These are phyloP conservation scores for Alternaria atra DNA, from an alignment of 2,329 filamentous ascomycete genomes.

Conservation along the genomic window DNA sequence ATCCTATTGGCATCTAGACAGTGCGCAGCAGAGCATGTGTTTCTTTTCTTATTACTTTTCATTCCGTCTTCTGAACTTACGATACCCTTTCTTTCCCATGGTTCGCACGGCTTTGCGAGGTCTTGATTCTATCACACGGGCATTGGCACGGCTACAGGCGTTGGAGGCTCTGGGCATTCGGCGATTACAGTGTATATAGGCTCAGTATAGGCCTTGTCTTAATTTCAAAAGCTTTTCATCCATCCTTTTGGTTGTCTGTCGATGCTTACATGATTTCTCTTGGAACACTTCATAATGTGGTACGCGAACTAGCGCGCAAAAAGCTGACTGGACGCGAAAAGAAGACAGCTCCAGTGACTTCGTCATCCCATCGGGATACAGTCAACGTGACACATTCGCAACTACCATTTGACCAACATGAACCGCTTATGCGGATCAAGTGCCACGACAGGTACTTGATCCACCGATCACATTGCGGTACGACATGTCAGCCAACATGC, in stretches of 20 bases:
- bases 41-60: constrained; percentile 3
- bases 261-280: neutral
- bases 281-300: neutral
- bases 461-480: constrained; percentile 11
- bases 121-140: neutral
- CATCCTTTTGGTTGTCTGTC: neutral
- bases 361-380: neutral
- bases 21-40: neutral
- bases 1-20: neutral
- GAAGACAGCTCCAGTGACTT: neutral
- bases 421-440: neutral
- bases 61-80: constrained; percentile 6
- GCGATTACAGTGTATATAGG: neutral
- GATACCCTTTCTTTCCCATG: constrained; percentile 23
- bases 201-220: neutral
- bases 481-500: neutral
- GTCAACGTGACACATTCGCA: neutral
- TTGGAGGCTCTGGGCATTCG: neutral
- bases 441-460: neutral
- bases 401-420: constrained; percentile 14
- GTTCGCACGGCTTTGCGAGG: neutral
- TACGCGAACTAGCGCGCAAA: neutral
- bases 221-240: neutral
- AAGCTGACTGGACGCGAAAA: neutral
- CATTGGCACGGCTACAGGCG: constrained; percentile 7